Evolutionary conservation across 768 basidiomycete genomes (phyloP).

Genomic region (Gymnopilus junonius): DNA sequence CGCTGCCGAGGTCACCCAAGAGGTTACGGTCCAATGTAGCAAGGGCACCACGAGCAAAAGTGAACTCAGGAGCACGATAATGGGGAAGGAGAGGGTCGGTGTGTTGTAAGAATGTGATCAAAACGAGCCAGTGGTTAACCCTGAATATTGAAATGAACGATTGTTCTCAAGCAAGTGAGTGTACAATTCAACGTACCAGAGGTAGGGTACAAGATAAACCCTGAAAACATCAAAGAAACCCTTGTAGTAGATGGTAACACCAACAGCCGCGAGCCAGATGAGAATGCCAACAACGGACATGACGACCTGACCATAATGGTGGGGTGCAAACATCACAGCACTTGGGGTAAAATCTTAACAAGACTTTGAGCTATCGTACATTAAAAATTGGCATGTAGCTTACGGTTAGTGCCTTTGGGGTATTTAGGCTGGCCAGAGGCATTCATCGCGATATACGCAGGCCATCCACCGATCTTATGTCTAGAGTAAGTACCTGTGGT

Average conservation of each 20-base stretch:
- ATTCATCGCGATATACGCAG: slow-evolving; percentile 79
- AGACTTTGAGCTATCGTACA: background rate
- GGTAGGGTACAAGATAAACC: slow-evolving; percentile 86
- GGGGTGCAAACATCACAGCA: slow-evolving; percentile 82
- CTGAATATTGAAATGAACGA: slow-evolving; percentile 31
- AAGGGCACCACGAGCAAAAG: slow-evolving; percentile 92
- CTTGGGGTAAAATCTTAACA: slow-evolving; percentile 74
- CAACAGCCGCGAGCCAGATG: slow-evolving; percentile 68
- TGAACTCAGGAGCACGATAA: slow-evolving; percentile 89
- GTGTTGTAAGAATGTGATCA: slow-evolving; percentile 98
- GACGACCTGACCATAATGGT: slow-evolving; percentile 78
- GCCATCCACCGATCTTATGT: slow-evolving; percentile 80
- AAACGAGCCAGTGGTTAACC: slow-evolving; percentile 94
- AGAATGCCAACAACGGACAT: slow-evolving; percentile 83
- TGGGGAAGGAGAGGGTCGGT: slow-evolving; percentile 95
- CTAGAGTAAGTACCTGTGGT: background rate
- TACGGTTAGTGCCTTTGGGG: slow-evolving; percentile 79
- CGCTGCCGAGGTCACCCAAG: slow-evolving; percentile 73
- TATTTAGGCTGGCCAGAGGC: slow-evolving; percentile 86
- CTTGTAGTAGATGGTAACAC: slow-evolving; percentile 56
- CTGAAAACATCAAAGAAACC: slow-evolving; percentile 78
- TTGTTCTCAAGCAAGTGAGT: background rate
- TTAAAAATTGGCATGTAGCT: slow-evolving; percentile 31
- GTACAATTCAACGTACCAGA: slow-evolving; percentile 54
- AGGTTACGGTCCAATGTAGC: slow-evolving; percentile 87